Conservation (phyloP, 169 alveolate genomes). For the Theileria annulata region DNA sequence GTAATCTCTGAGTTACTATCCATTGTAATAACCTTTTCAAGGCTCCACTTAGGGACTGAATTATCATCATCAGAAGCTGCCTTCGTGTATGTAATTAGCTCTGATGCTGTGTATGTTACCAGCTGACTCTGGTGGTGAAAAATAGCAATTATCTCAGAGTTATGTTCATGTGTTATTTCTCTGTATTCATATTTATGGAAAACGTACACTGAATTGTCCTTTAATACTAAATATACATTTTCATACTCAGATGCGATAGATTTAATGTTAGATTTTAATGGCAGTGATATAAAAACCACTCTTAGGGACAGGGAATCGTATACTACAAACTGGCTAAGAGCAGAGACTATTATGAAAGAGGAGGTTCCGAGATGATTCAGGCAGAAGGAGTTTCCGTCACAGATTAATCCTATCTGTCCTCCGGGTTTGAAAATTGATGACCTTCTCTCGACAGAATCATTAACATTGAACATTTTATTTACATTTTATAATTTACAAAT, state of each 20-base stretch:
- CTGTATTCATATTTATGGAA: constrained; percentile 63
- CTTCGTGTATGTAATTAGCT: constrained; percentile 18
- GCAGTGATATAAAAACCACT: constrained; percentile 58
- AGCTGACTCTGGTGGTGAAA: background rate
- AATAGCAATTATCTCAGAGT: constrained; percentile 28
- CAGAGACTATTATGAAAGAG: constrained; percentile 46
- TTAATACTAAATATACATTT: constrained; percentile 43
- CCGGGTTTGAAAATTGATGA: constrained; percentile 58
- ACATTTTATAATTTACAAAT: background rate
- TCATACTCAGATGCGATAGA: constrained; percentile 56
- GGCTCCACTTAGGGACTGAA: constrained; percentile 41
- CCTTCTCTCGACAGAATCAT: constrained; percentile 12
- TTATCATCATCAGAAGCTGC: constrained; percentile 9
- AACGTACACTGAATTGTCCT: constrained; percentile 22
- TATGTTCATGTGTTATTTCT: constrained; percentile 18
- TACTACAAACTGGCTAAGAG: constrained; percentile 49
- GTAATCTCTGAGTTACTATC: constrained; percentile 43
- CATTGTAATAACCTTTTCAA: constrained; percentile 33
- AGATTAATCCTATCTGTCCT: constrained; percentile 61
- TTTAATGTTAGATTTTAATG: constrained; percentile 22
- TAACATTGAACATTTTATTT: constrained; percentile 39
- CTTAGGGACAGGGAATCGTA: constrained; percentile 52
- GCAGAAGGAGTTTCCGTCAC: constrained; percentile 51
- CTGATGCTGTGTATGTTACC: constrained; percentile 47
- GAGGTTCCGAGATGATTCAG: constrained; percentile 42